phyloP scores from a whole-genome alignment of 352 stramenopile genomes.

The Pythium dissimile region DNA sequence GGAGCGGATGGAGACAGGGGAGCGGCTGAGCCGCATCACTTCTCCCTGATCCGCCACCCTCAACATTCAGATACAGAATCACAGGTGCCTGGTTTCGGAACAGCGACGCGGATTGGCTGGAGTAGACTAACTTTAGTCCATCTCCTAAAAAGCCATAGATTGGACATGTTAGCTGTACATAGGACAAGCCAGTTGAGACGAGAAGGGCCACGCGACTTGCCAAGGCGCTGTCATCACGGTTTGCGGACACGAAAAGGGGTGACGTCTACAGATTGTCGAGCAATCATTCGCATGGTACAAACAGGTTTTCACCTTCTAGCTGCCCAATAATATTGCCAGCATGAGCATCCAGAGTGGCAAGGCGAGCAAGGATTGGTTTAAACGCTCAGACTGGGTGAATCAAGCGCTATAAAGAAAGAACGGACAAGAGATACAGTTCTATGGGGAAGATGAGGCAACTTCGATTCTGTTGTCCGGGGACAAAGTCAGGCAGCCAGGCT shows the following conservation, averaged over 20 bases:
- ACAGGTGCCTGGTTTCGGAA: background rate
- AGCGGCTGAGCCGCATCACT: background rate
- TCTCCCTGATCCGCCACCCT: background rate
- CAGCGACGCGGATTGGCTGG: background rate
- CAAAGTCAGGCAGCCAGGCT: too few species aligned
- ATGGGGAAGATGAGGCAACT: background rate
- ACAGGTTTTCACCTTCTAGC: too few species aligned
- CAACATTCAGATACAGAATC: background rate
- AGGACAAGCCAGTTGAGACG: background rate
- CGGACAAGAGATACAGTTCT: background rate
- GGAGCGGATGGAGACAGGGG: background rate
- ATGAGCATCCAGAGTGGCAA: too few species aligned
- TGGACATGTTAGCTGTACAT: background rate
- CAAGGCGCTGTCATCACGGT: background rate
- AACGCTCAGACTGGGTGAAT: background rate
- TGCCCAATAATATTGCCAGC: too few species aligned
- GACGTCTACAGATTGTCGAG: constrained; percentile 2
- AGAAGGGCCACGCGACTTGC: background rate
- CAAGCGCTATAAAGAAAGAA: background rate
- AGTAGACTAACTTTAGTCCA: constrained; percentile 9
- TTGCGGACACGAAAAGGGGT: constrained; percentile 5
- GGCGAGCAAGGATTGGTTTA: too few species aligned
- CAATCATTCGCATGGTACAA: constrained; percentile 7
- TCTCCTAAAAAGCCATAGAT: background rate
- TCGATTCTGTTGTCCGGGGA: too few species aligned